Conservation (phyloP, 202 grass and related monocot species). For the Eragrostis tef region DNA sequence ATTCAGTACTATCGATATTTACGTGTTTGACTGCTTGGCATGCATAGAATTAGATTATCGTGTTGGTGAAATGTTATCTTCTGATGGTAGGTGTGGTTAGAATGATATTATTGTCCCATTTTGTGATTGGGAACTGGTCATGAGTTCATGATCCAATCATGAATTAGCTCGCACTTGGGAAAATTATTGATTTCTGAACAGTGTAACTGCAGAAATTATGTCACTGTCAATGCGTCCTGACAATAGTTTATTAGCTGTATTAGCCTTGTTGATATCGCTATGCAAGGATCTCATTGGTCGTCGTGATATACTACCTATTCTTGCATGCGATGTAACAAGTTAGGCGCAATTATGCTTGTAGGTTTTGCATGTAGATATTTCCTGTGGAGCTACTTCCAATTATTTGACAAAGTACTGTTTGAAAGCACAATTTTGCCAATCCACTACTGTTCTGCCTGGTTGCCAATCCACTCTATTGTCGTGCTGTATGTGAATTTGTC, state of each 20-base stretch:
- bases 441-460: neutral
- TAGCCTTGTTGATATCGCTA: neutral
- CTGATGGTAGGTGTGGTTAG: conserved; percentile 29
- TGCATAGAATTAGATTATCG: conserved; percentile 6
- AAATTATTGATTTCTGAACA: conserved; percentile 28
- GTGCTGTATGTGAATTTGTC: conserved; percentile 13
- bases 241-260: neutral
- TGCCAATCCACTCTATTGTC: conserved; percentile 15
- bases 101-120: conserved; percentile 35
- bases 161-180: neutral
- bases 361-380: conserved; percentile 1
- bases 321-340: conserved; percentile 6
- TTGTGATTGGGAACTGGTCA: conserved; percentile 28
- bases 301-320: neutral
- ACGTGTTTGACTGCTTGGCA: conserved; percentile 26
- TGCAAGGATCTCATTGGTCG: neutral
- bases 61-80: conserved; percentile 50
- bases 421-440: conserved; percentile 20
- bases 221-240: neutral
- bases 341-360: neutral
- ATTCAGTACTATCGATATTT: conserved; percentile 9
- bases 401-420: conserved; percentile 18
- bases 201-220: conserved; percentile 16
- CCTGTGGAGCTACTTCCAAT: neutral
- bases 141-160: neutral